Evolutionary conservation across 768 basidiomycete species (phyloP).

Genomic region (Cubamyces lactineus): DNA sequence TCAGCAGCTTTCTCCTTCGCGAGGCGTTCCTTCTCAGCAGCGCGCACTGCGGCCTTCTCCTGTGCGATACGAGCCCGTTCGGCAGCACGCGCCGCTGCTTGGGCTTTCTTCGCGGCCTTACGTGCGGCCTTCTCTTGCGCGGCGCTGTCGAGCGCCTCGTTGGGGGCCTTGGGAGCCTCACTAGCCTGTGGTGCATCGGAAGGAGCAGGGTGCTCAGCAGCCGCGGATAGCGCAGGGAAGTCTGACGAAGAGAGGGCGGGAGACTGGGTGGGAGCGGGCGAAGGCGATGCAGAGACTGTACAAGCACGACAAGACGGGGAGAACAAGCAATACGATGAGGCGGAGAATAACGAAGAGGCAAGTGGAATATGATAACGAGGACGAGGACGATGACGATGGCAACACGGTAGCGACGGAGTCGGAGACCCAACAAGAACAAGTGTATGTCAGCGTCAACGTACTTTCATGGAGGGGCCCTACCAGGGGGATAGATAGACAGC

Average conservation of each 20-base stretch:
- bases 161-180: constrained; percentile 32
- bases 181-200: constrained; percentile 32
- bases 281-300: constrained; percentile 28
- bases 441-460: constrained; percentile 34
- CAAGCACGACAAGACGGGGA: constrained; percentile 39
- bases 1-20: constrained; percentile 58
- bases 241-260: constrained; percentile 66
- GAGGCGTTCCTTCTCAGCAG: constrained; percentile 56
- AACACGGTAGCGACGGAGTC: constrained; percentile 31
- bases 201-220: constrained; percentile 34
- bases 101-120: constrained; percentile 67
- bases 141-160: constrained; percentile 29
- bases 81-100: constrained; percentile 61
- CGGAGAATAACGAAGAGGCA: constrained; percentile 37
- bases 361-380: constrained; percentile 31
- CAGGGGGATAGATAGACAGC: constrained; percentile 34
- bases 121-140: constrained; percentile 58
- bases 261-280: constrained; percentile 43
- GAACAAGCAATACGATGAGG: constrained; percentile 41
- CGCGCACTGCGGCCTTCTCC: constrained; percentile 59
- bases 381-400: constrained; percentile 1
- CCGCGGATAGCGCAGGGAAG: constrained; percentile 69
- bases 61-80: constrained; percentile 60
- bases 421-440: constrained; percentile 32
- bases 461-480: constrained; percentile 29